phyloP scores from a whole-genome alignment of 805 yeast genomes.

The Saturnispora halmiae region DNA sequence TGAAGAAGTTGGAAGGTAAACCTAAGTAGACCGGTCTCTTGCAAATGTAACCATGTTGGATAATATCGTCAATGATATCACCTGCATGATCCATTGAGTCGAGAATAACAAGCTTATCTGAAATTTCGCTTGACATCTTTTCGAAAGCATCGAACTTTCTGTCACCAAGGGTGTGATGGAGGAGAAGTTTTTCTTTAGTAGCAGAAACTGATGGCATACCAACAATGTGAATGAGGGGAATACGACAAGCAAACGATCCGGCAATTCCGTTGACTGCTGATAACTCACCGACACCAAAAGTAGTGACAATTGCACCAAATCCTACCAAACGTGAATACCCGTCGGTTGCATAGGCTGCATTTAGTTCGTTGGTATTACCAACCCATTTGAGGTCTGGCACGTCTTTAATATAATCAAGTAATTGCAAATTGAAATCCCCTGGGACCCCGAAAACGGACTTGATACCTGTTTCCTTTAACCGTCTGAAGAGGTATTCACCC shows the following conservation, averaged over 20 bases:
- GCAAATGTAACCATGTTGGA: slow-evolving; percentile 57
- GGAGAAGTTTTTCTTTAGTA: slow-evolving; percentile 59
- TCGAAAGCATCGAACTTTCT: slow-evolving; percentile 74
- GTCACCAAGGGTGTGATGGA: slow-evolving; percentile 80
- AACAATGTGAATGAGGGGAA: slow-evolving; percentile 74
- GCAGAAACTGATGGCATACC: slow-evolving; percentile 77
- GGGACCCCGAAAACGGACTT: slow-evolving; percentile 73
- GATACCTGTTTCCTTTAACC: slow-evolving; percentile 64
- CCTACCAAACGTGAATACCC: slow-evolving; percentile 82
- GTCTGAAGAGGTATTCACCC: slow-evolving; percentile 71
- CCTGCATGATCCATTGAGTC: slow-evolving; percentile 60
- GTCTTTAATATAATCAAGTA: slow-evolving; percentile 64
- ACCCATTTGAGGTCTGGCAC: slow-evolving; percentile 78
- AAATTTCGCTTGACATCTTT: slow-evolving; percentile 67
- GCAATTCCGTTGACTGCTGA: slow-evolving; percentile 80
- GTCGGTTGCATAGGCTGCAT: slow-evolving; percentile 84
- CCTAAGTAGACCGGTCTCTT: slow-evolving; percentile 82
- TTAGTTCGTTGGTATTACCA: slow-evolving; percentile 84
- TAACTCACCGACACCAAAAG: slow-evolving; percentile 88
- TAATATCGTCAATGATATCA: slow-evolving; percentile 61
- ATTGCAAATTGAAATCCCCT: slow-evolving; percentile 69
- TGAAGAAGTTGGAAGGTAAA: slow-evolving; percentile 74
- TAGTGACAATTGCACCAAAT: slow-evolving; percentile 64
- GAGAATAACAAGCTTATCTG: slow-evolving; percentile 56
- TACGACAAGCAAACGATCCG: slow-evolving; percentile 85